Conservation (phyloP, 257 asterid species). For the Solanum tacnaense region DNA sequence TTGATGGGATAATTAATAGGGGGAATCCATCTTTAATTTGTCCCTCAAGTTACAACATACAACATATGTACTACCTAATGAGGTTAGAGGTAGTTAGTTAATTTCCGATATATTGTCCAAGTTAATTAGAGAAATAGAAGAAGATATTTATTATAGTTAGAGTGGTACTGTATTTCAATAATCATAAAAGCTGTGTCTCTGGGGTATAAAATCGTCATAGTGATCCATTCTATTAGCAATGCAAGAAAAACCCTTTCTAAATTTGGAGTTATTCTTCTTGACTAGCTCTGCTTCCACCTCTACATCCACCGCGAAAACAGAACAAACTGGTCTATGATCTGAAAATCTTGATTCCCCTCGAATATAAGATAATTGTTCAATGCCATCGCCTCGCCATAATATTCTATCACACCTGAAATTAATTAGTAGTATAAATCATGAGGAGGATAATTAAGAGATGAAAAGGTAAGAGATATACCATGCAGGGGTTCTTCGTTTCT, state of each 20-base stretch:
- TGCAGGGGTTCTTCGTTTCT: slow-evolving; percentile 86
- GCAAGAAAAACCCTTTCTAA: slow-evolving; percentile 62
- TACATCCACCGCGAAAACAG: slow-evolving; percentile 51
- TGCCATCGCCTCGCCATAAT: slow-evolving; percentile 64
- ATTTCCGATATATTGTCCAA: not conserved
- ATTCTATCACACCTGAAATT: slow-evolving; percentile 81
- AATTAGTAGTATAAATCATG: not conserved
- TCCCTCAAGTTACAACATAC: not conserved
- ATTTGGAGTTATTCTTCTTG: slow-evolving; percentile 21
- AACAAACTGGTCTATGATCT: slow-evolving; percentile 81
- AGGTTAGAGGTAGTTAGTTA: not conserved
- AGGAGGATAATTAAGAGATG: not conserved
- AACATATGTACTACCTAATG: not conserved
- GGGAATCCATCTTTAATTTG: not conserved
- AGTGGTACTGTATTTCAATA: not conserved
- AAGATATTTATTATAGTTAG: not conserved
- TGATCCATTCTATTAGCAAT: slow-evolving; percentile 26
- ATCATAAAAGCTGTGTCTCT: slow-evolving; percentile 49
- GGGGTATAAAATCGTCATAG: slow-evolving; percentile 40
- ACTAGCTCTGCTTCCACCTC: slow-evolving; percentile 13
- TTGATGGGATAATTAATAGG: not conserved
- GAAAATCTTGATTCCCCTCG: slow-evolving; percentile 87
- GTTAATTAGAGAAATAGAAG: not conserved
- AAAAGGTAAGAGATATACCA: slow-evolving; percentile 23
- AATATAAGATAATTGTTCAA: slow-evolving; percentile 54